Evolutionary conservation across 2,329 filamentous ascomycete species (phyloP), one percentile per base, ranked within the genome.

Genomic region (Chaetomiaceae sp.): DNA sequence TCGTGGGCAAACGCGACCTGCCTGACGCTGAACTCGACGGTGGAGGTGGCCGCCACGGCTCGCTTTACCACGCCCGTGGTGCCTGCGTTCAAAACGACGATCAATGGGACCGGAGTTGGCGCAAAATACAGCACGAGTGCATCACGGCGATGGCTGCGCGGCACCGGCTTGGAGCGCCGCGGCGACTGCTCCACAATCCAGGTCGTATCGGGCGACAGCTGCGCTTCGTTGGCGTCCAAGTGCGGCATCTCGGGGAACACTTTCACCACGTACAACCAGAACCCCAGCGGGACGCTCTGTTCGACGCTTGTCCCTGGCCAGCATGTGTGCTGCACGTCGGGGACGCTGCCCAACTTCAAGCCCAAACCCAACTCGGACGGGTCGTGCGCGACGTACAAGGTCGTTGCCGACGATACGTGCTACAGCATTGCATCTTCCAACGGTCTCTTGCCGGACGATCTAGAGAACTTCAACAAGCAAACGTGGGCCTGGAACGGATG

Each of bases 401-500:
- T 68, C n/a, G 34, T 58, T 15, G 18, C 42, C 0, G 56, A 47
- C 5, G 68, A 72, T 40, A 38, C 24, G 4, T 52, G 49, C 30
- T 24, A 5, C 36, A 27, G n/a, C 20, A 12, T 9, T 35, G 73
- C 38, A 66, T 62, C 0, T 47, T 53, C 3, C 27, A 43, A 1
- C 47, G 48, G 52, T 8, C 42, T 72, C 10, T 67, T 59, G 1
- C 39, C 56, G 0, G 40, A 54, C 1, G 48, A 70, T 1, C 57
- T 74, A 4, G 59, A 67, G 29, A 45, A 49, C 1, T 67, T 62
- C 40, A 74, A 74, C 51, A 63, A 58, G 17, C 58, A 64, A 4
- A 71, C 68, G 6, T 74, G 70, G 68, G 54, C 47, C 18, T 52
- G 38, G 66, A 55, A 33, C 6, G 66, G 64, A 4, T 74, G 71